These are phyloP conservation scores for Scopulariopsis brevicaulis DNA, from an alignment of 2,329 filamentous ascomycete species.

Conservation along the genomic window DNA sequence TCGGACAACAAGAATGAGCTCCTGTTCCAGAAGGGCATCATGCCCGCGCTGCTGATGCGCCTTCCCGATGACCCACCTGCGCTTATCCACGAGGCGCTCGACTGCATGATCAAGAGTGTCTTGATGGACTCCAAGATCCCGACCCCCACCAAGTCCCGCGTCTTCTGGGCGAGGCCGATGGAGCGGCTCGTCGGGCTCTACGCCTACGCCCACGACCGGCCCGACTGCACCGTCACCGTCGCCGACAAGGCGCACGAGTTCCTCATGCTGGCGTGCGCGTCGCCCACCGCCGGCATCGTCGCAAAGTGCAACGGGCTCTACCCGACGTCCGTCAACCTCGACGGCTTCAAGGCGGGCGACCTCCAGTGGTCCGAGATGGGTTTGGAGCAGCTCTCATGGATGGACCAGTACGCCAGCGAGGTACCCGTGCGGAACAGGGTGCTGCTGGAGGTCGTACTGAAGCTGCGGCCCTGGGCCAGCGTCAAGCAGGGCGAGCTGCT, in stretches of 20 bases:
- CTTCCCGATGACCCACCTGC: constrained; percentile 68
- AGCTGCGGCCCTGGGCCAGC: constrained; percentile 73
- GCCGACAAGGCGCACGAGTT: constrained; percentile 64
- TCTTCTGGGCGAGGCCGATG: constrained; percentile 66
- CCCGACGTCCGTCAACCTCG: constrained; percentile 54
- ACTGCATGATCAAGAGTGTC: constrained; percentile 57
- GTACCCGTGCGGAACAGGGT: constrained; percentile 70
- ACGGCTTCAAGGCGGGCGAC: constrained; percentile 18
- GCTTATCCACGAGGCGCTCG: constrained; percentile 64
- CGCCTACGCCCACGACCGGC: constrained; percentile 39
- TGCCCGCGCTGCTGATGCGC: constrained; percentile 72
- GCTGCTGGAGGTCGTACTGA: constrained; percentile 67
- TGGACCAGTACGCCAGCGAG: constrained; percentile 53
- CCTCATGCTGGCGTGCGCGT: constrained; percentile 64
- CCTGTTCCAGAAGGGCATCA: constrained; percentile 65
- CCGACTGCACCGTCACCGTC: constrained; percentile 37
- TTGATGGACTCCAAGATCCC: constrained; percentile 65
- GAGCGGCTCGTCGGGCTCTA: constrained; percentile 64
- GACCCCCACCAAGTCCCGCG: constrained; percentile 60
- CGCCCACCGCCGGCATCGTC: constrained; percentile 59
- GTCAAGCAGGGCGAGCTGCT: constrained; percentile 72
- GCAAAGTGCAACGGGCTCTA: constrained; percentile 77
- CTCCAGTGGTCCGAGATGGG: constrained; percentile 35
- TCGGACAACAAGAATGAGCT: constrained; percentile 71
- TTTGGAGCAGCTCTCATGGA: constrained; percentile 58